Evolutionary conservation across 805 yeast genomes (phyloP).

Genomic region (Teunomyces stri): DNA sequence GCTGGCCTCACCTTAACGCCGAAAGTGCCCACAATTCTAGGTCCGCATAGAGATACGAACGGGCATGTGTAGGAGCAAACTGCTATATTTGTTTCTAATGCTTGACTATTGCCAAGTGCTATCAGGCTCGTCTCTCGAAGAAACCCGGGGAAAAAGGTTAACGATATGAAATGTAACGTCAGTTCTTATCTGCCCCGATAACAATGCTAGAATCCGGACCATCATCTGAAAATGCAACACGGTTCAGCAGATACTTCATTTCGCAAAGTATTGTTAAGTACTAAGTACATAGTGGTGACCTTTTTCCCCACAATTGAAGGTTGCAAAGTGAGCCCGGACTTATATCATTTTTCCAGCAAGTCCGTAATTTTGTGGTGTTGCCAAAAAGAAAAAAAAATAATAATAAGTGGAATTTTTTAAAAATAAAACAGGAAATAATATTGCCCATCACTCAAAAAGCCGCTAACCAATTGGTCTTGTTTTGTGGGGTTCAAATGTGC

Average conservation of each 20-base stretch:
- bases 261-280: too few relatives aligned
- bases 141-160: not conserved
- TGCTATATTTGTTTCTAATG: not conserved
- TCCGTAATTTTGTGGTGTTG: not conserved
- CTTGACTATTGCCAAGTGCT: not conserved
- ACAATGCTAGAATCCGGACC: too few relatives aligned
- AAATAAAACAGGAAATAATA: not conserved
- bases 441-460: not conserved
- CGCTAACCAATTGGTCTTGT: not conserved
- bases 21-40: not conserved
- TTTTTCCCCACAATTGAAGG: too few relatives aligned
- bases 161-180: not conserved
- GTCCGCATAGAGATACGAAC: not conserved
- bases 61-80: not conserved
- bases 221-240: too few relatives aligned
- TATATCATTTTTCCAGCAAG: not conserved
- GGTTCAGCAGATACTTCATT: too few relatives aligned
- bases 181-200: too few relatives aligned
- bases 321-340: not conserved
- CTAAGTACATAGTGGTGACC: too few relatives aligned
- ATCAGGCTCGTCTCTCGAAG: not conserved
- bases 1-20: not conserved
- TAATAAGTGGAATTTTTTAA: not conserved
- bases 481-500: conserved; percentile 1
- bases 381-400: not conserved